A percentile compares a stretch with the other conserved stretches of the same genome.
Evolutionary conservation across 495 filamentous ascomycete genomes (phyloP).

Genomic region (Tuber borchii): DNA sequence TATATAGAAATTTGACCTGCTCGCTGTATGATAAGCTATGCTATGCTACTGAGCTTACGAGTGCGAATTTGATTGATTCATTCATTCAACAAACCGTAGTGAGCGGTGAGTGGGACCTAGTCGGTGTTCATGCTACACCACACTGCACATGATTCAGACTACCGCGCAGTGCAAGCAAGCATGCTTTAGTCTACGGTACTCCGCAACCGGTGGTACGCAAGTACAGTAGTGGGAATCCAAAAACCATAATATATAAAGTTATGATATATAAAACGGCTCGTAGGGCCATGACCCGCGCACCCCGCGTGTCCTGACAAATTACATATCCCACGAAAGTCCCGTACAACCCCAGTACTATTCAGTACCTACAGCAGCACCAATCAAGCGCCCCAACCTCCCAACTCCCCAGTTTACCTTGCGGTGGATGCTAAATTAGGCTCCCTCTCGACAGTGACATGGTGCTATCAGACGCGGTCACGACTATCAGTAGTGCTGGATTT

Average conservation of each 20-base stretch:
- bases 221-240: neutral
- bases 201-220: too few relatives aligned
- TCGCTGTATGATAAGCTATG: too few relatives aligned
- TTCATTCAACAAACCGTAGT: neutral
- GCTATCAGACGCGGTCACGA: neutral
- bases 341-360: neutral
- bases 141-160: neutral
- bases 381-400: neutral
- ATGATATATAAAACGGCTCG: neutral
- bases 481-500: neutral
- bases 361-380: neutral
- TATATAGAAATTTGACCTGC: too few relatives aligned
- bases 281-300: neutral
- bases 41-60: neutral
- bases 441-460: neutral
- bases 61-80: neutral
- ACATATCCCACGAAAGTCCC: neutral
- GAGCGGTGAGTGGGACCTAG: neutral
- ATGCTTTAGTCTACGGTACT: neutral
- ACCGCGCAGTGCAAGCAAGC: too few relatives aligned
- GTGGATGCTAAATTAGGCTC: neutral
- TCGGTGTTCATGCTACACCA: neutral
- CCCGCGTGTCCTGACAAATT: neutral
- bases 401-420: neutral
- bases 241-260: neutral